Evolutionary conservation across 2,329 filamentous ascomycete genomes (phyloP).

Genomic region (Cadophora gregata): DNA sequence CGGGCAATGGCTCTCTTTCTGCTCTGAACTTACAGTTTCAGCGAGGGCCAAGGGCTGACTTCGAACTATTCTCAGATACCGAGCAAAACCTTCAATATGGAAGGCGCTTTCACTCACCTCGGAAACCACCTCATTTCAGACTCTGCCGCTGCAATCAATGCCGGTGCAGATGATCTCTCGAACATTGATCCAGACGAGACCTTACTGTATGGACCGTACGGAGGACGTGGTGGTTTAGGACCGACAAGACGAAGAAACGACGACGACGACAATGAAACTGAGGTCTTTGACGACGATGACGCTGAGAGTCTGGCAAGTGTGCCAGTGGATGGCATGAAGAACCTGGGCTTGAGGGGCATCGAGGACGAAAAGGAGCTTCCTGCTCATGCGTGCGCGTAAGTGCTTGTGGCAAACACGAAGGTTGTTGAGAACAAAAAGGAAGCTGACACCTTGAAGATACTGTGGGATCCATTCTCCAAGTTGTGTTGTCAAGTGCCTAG

Average conservation of each 20-base stretch:
- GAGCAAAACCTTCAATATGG: conserved; percentile 59
- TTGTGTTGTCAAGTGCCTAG: conserved; percentile 94
- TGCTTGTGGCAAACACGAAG: conserved; percentile 39
- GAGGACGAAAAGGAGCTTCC: conserved; percentile 93
- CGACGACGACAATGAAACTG: conserved; percentile 89
- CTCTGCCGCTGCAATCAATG: conserved; percentile 86
- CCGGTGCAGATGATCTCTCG: conserved; percentile 74
- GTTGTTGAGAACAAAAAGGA: not conserved
- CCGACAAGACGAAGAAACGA: conserved; percentile 69
- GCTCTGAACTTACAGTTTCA: not conserved
- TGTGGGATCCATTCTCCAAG: conserved; percentile 96
- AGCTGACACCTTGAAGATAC: conserved; percentile 64
- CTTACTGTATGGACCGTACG: conserved; percentile 75
- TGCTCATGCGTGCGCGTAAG: conserved; percentile 93
- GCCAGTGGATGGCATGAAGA: conserved; percentile 76
- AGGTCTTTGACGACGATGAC: conserved; percentile 84
- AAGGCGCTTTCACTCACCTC: conserved; percentile 86
- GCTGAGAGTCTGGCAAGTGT: conserved; percentile 76
- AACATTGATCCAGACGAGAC: conserved; percentile 79
- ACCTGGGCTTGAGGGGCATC: conserved; percentile 60
- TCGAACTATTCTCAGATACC: conserved; percentile 23
- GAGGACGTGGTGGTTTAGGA: conserved; percentile 59
- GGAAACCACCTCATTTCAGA: conserved; percentile 87
- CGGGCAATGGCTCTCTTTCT: not conserved
- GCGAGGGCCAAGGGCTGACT: not conserved